Evolutionary conservation across 164 flowering plant species (phyloP), one percentile per base, ranked within the genome.

Genomic region (Annona cherimola): DNA sequence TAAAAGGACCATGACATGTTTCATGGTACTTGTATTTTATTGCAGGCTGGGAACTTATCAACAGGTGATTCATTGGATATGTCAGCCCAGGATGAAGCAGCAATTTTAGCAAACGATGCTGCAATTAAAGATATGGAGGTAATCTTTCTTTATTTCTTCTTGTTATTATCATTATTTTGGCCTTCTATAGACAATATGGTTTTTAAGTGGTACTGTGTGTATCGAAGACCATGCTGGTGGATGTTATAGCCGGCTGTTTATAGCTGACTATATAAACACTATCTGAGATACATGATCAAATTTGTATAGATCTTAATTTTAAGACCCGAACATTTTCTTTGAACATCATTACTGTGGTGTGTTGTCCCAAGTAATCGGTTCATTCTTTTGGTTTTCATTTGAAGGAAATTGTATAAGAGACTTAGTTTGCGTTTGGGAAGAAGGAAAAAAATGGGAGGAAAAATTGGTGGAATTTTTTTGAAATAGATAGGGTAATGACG

Each of bases 71-170:
- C 99, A 65, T 71, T 96, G 68, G 99, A 92, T 77, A 89, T 90
- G 93, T 82, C 89, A 59, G 85, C 95, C n/a, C 91, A 88, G 0
- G 99, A 96, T 81, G 98, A 91, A 84, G 83, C 87, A 60, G 71
- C 91, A 59, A 96, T 93, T 19, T 63, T 69, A 20, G 89, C 95
- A 71, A 96, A 92, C 84, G 99, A 88, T 82, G 94, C 98, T 59
- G 81, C 97, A 60, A 41, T 96, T 42, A 93, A 92, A 82, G 98
- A 93, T 82, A 96, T 93, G 99, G 98, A 96, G 93, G 99, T 96
- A 76, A 4, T 43, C 5, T 19, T 71, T 63, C 18, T 66, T 55
- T 35, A 40, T 42, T 35, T 64, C n/a, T 43, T 42, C 3, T 45
- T 61, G 26, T 11, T 60, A 3, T 20, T 50, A 16, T 5, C 11